A percentile compares a stretch with the other conserved stretches of the same genome.
Conservation (phyloP, 2,329 filamentous ascomycete genomes). For the Chlorencoelia australis region DNA sequence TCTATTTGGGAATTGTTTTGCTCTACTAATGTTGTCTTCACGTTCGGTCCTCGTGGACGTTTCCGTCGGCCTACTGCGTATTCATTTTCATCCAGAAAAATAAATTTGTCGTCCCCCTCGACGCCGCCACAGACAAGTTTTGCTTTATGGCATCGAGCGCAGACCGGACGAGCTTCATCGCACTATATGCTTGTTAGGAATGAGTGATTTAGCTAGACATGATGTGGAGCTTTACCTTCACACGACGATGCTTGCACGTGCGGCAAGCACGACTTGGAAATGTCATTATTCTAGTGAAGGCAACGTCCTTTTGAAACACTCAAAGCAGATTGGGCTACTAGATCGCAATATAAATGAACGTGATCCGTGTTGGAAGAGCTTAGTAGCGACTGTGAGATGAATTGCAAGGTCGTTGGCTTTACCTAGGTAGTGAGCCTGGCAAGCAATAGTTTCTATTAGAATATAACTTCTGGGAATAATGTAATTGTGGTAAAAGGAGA, state of each 20-base stretch:
- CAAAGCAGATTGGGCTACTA: no score
- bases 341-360: no score
- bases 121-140: slow-evolving; percentile 4
- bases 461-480: no score
- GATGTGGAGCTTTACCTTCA: slow-evolving; percentile 5
- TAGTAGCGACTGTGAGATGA: no score
- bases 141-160: slow-evolving; percentile 9
- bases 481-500: no score
- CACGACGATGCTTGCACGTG: slow-evolving; percentile 8
- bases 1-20: slow-evolving; percentile 2
- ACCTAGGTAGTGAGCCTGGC: no score
- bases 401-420: no score
- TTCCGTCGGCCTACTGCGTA: slow-evolving; percentile 8
- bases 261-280: slow-evolving; percentile 8
- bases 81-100: slow-evolving; percentile 11
- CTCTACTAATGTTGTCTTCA: slow-evolving; percentile 1
- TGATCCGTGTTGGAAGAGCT: no score
- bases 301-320: no score
- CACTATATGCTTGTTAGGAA: slow-evolving; percentile 3
- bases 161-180: slow-evolving; percentile 7
- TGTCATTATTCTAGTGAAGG: slow-evolving; percentile 2
- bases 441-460: no score
- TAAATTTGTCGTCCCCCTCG: slow-evolving; percentile 1
- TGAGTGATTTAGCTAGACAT: neutral
- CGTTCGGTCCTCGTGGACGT: slow-evolving; percentile 12